A percentile compares a stretch with the other conserved stretches of the same genome.
Evolutionary conservation across 768 basidiomycete species (phyloP).

Genomic region (Trametes cubensis): DNA sequence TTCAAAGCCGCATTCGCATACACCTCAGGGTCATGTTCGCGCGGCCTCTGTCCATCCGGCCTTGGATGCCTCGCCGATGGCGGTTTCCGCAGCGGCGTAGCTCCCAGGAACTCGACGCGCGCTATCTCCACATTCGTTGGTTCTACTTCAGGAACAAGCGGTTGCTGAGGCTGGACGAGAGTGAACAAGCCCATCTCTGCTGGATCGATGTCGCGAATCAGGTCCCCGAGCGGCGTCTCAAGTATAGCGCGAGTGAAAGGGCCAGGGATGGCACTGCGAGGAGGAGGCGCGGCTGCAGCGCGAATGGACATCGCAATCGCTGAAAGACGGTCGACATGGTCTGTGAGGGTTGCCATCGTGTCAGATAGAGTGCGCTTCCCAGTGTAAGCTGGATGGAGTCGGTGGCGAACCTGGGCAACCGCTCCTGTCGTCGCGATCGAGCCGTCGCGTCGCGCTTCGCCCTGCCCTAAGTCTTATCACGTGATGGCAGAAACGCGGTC

Average conservation of each 20-base stretch:
- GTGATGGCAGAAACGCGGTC: not conserved
- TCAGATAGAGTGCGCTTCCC: not conserved
- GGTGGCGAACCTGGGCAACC: too few species aligned
- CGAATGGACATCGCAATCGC: constrained; percentile 55
- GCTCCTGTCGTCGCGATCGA: not conserved
- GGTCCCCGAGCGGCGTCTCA: constrained; percentile 62
- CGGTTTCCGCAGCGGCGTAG: constrained; percentile 66
- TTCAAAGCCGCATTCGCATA: constrained; percentile 77
- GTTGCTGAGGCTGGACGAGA: constrained; percentile 43
- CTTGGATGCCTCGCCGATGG: constrained; percentile 42
- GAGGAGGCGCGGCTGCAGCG: constrained; percentile 23
- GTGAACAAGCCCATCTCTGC: constrained; percentile 81
- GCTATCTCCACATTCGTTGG: constrained; percentile 47
- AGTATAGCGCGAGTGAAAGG: constrained; percentile 73
- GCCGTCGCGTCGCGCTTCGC: not conserved
- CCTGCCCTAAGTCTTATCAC: constrained; percentile 2
- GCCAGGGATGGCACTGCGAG: constrained; percentile 28
- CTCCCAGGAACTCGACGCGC: constrained; percentile 67
- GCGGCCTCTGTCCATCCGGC: constrained; percentile 36
- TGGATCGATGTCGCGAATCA: constrained; percentile 78
- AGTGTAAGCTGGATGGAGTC: not conserved
- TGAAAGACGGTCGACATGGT: constrained; percentile 69
- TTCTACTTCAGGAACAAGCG: constrained; percentile 32
- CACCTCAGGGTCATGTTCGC: constrained; percentile 69
- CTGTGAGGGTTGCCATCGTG: constrained; percentile 43